Evolutionary conservation across 75 land plant species (phyloP).

Genomic region (Cunninghamia lanceolata): DNA sequence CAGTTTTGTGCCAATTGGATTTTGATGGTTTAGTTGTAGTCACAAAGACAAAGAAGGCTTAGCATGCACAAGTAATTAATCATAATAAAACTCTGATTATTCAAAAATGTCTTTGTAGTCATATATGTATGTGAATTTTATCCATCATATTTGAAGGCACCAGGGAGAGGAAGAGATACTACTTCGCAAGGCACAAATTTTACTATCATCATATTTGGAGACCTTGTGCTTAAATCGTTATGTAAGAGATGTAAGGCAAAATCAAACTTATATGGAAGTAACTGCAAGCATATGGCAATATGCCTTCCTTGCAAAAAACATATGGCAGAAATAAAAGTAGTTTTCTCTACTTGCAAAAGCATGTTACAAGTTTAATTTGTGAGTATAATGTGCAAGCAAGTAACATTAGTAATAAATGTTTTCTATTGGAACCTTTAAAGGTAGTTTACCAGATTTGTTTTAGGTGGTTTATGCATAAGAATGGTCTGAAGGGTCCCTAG

Average conservation of each 20-base stretch:
- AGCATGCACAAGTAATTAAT: too few species aligned
- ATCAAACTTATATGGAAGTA: constrained; percentile 74
- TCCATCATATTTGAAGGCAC: too few species aligned
- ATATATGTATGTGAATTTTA: too few species aligned
- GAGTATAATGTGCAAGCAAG: constrained; percentile 80
- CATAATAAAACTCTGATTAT: too few species aligned
- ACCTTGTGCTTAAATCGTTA: constrained; percentile 67
- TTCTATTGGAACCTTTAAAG: constrained; percentile 71
- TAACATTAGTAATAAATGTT: constrained; percentile 46
- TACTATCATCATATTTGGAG: constrained; percentile 37
- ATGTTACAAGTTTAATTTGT: constrained; percentile 65
- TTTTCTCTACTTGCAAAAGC: constrained; percentile 62
- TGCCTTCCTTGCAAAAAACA: constrained; percentile 78
- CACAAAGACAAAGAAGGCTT: too few species aligned
- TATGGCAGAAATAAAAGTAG: constrained; percentile 55
- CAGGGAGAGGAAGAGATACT: too few species aligned
- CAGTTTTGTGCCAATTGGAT: too few species aligned
- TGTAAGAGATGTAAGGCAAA: constrained; percentile 71
- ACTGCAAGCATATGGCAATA: constrained; percentile 86
- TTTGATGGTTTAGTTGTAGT: too few species aligned
- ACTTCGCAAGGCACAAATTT: not conserved
- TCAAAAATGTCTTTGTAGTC: too few species aligned
- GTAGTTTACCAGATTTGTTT: constrained; percentile 72
- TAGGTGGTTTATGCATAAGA: constrained; percentile 81
- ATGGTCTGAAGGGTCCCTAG: constrained; percentile 81